These are phyloP conservation scores for Tuber borchii DNA, from an alignment of 495 filamentous ascomycete genomes.

Conservation along the genomic window DNA sequence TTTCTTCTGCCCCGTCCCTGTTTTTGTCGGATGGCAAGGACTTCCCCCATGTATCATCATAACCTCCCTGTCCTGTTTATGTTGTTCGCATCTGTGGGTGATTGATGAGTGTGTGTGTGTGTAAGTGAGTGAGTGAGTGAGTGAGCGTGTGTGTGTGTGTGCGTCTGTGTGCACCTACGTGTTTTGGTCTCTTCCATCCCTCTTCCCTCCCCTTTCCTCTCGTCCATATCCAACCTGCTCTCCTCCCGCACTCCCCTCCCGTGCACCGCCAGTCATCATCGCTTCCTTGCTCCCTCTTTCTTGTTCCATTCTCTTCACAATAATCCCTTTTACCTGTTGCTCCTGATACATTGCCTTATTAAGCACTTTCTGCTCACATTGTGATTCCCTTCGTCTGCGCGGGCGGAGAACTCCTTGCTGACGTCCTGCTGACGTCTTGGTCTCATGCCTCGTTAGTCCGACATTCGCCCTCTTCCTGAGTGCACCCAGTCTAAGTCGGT, in stretches of 20 bases:
- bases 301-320: not conserved
- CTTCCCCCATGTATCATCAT: not conserved
- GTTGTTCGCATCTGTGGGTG: not conserved
- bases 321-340: not conserved
- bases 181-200: not conserved
- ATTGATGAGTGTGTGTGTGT: not conserved
- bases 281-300: not conserved
- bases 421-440: constrained; percentile 5
- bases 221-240: not conserved
- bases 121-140: too few species aligned
- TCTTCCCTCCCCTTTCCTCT: not conserved
- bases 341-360: not conserved
- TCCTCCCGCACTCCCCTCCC: not conserved
- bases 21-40: not conserved
- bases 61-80: not conserved
- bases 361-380: not conserved
- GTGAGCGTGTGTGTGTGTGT: not conserved
- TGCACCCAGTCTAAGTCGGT: not conserved
- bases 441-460: constrained; percentile 4
- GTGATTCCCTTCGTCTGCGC: not conserved
- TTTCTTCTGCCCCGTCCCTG: not conserved
- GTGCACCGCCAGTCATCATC: not conserved
- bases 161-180: not conserved
- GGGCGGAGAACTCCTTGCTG: constrained; percentile 1
- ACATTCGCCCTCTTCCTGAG: not conserved